Evolutionary conservation across 371 early-diverging fungal species (phyloP).

Genomic region (Mortierella sp.): DNA sequence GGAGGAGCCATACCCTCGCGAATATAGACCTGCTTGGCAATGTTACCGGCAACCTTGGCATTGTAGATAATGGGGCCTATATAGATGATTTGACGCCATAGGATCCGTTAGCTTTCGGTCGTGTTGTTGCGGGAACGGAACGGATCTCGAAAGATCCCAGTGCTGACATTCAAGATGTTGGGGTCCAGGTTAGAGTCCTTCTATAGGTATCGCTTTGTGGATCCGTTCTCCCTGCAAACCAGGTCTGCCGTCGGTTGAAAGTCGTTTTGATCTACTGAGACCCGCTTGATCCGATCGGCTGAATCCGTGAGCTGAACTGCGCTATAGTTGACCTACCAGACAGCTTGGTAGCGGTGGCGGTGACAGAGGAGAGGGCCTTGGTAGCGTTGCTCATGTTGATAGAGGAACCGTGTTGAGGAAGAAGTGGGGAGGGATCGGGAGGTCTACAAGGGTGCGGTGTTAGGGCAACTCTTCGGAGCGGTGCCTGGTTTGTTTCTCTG

Average conservation of each 20-base stretch:
- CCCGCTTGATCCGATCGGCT: not conserved
- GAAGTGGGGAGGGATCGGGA: too few relatives aligned
- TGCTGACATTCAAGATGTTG: not conserved
- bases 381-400: slow-evolving; percentile 43
- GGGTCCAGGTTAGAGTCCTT: too few relatives aligned
- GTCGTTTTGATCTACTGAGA: not conserved
- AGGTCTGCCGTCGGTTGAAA: too few relatives aligned
- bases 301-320: not conserved
- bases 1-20: slow-evolving; percentile 79
- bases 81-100: not conserved
- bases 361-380: slow-evolving; percentile 41
- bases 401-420: not conserved
- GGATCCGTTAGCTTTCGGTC: not conserved
- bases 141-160: not conserved
- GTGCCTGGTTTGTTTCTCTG: too few relatives aligned
- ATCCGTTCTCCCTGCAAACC: too few relatives aligned
- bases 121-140: not conserved
- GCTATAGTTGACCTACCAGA: slow-evolving; percentile 29
- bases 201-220: too few relatives aligned
- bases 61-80: slow-evolving; percentile 62
- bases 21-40: slow-evolving; percentile 77
- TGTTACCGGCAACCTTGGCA: slow-evolving; percentile 71
- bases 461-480: too few relatives aligned
- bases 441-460: too few relatives aligned
- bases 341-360: slow-evolving; percentile 47